phyloP scores from a whole-genome alignment of 257 asterid genomes.

The Ehretia macrophylla region DNA sequence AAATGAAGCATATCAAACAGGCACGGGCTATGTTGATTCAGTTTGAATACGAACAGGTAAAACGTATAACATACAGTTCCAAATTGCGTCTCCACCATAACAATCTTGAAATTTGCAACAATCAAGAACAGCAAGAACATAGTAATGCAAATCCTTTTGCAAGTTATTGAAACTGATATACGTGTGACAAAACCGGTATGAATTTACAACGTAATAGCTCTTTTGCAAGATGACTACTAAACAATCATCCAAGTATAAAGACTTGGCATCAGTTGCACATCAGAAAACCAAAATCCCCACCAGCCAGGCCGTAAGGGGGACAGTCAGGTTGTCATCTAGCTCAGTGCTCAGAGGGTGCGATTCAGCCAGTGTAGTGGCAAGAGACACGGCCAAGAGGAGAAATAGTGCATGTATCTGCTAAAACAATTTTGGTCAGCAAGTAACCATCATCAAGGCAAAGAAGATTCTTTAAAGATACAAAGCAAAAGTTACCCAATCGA shows the following conservation, averaged over 20 bases:
- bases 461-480: conserved; percentile 10
- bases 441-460: neutral
- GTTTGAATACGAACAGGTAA: too few relatives aligned
- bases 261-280: conserved; percentile 6
- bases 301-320: conserved; percentile 63
- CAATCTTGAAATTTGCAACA: too few relatives aligned
- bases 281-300: conserved; percentile 62
- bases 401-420: conserved; percentile 81
- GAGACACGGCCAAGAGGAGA: conserved; percentile 56
- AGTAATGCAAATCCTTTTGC: too few relatives aligned
- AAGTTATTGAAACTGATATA: too few relatives aligned
- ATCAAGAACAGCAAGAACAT: too few relatives aligned
- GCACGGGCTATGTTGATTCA: too few relatives aligned
- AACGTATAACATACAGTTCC: neutral
- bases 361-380: conserved; percentile 77
- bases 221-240: too few relatives aligned
- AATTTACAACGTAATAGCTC: too few relatives aligned
- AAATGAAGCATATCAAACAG: too few relatives aligned
- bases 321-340: conserved; percentile 86
- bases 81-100: too few relatives aligned
- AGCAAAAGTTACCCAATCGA: conserved; percentile 63
- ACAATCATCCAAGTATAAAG: too few relatives aligned
- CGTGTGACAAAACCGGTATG: too few relatives aligned
- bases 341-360: conserved; percentile 84
- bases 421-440: conserved; percentile 17